These are phyloP conservation scores for Aspergillus sergii DNA, from an alignment of 2,329 filamentous ascomycete genomes.

Conservation along the genomic window DNA sequence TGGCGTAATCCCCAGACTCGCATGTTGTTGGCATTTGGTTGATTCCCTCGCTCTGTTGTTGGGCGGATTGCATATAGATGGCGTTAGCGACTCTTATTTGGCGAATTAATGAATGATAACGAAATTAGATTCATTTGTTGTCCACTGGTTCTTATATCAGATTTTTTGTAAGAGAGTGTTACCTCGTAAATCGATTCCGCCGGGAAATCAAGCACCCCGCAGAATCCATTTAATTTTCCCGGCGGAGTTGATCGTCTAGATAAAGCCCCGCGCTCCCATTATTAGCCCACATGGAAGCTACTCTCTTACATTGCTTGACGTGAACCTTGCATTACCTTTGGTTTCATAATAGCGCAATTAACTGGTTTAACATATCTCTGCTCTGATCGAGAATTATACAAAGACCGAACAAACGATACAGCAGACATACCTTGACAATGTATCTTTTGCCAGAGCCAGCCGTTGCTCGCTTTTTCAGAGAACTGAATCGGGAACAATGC, in stretches of 20 bases:
- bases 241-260: background rate
- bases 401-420: background rate
- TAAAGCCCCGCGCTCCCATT: background rate
- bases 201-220: background rate
- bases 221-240: background rate
- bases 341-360: background rate
- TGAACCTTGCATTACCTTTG: background rate
- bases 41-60: slow-evolving; percentile 21
- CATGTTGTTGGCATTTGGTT: slow-evolving; percentile 16
- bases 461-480: slow-evolving; percentile 36
- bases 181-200: background rate
- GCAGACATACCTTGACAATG: slow-evolving; percentile 25
- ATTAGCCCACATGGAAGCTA: background rate
- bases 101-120: slow-evolving; percentile 22
- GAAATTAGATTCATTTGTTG: slow-evolving; percentile 6
- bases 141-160: background rate
- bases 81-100: slow-evolving; percentile 20
- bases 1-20: slow-evolving; percentile 8
- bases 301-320: background rate
- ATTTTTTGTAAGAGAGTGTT: background rate
- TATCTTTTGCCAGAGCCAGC: slow-evolving; percentile 38
- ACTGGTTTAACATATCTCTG: background rate
- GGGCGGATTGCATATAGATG: slow-evolving; percentile 31
- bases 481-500: slow-evolving; percentile 35
- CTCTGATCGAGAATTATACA: background rate